These are phyloP conservation scores for Colletotrichum sp. DNA, from an alignment of 2,329 filamentous ascomycete genomes.

Conservation along the genomic window DNA sequence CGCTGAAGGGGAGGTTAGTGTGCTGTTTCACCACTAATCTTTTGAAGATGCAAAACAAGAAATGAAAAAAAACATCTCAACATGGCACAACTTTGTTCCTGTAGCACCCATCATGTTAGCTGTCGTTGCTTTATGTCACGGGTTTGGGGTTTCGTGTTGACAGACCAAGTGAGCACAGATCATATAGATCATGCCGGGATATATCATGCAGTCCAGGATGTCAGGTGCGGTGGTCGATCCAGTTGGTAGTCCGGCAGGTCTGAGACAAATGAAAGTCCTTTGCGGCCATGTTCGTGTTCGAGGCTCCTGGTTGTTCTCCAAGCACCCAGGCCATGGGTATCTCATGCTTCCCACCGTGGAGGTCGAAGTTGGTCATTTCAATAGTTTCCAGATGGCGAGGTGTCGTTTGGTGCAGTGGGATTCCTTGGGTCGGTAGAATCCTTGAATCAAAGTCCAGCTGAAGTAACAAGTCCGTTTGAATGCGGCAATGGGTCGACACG, in stretches of 20 bases:
- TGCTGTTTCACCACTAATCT: slow-evolving; percentile 52
- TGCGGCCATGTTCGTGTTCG: not conserved
- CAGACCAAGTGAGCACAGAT: slow-evolving; percentile 36
- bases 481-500: not conserved
- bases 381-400: not conserved
- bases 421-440: not conserved
- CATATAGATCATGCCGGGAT: slow-evolving; percentile 1
- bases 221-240: not conserved
- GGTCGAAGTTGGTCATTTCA: not conserved
- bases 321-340: not conserved
- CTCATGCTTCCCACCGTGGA: not conserved
- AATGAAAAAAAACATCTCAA: slow-evolving; percentile 35
- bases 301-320: not conserved
- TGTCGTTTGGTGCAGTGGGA: not conserved
- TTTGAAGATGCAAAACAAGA: slow-evolving; percentile 30
- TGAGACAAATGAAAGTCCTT: not conserved
- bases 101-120: slow-evolving; percentile 38
- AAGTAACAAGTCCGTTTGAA: not conserved
- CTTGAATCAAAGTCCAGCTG: not conserved
- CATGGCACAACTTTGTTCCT: slow-evolving; percentile 65
- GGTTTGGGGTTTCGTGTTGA: slow-evolving; percentile 30
- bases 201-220: not conserved
- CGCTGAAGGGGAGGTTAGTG: slow-evolving; percentile 62
- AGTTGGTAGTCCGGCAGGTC: not conserved
- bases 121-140: slow-evolving; percentile 12